These are phyloP conservation scores for Spathaspora passalidarum DNA, from an alignment of 805 yeast genomes.

Conservation along the genomic window DNA sequence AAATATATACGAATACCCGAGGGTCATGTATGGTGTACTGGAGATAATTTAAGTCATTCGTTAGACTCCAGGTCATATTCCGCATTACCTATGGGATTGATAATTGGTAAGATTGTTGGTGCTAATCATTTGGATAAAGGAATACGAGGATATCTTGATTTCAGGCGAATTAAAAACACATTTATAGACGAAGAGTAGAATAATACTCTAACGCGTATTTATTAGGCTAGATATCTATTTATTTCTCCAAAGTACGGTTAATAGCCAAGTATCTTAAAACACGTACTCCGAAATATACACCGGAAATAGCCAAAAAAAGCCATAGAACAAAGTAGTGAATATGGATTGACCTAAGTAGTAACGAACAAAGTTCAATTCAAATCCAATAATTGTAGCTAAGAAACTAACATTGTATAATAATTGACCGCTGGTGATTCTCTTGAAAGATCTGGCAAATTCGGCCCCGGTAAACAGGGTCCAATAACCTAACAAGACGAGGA, in stretches of 20 bases:
- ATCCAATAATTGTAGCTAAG: slow-evolving; percentile 43
- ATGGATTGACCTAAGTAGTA: slow-evolving; percentile 62
- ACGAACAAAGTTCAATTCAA: slow-evolving; percentile 52
- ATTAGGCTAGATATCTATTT: slow-evolving; percentile 1
- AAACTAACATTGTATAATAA: slow-evolving; percentile 43
- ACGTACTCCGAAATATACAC: slow-evolving; percentile 62
- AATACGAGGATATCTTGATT: slow-evolving; percentile 49
- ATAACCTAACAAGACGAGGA: slow-evolving; percentile 39
- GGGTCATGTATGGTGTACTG: slow-evolving; percentile 97
- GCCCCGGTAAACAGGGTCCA: slow-evolving; percentile 37
- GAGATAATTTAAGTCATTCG: slow-evolving; percentile 86
- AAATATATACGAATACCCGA: slow-evolving; percentile 76
- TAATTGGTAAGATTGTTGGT: slow-evolving; percentile 82
- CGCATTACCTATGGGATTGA: slow-evolving; percentile 83
- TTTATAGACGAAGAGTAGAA: slow-evolving; percentile 34
- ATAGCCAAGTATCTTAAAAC: slow-evolving; percentile 50
- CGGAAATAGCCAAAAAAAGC: slow-evolving; percentile 49
- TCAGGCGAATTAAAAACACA: slow-evolving; percentile 53
- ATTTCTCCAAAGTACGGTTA: slow-evolving; percentile 26
- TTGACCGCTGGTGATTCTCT: slow-evolving; percentile 31
- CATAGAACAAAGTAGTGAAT: slow-evolving; percentile 52
- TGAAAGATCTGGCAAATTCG: slow-evolving; percentile 32
- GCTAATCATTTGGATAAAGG: slow-evolving; percentile 54
- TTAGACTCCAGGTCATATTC: slow-evolving; percentile 88
- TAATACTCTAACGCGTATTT: no score